phyloP scores from a whole-genome alignment of 2,329 filamentous ascomycete genomes.

The Helotiales sp. region DNA sequence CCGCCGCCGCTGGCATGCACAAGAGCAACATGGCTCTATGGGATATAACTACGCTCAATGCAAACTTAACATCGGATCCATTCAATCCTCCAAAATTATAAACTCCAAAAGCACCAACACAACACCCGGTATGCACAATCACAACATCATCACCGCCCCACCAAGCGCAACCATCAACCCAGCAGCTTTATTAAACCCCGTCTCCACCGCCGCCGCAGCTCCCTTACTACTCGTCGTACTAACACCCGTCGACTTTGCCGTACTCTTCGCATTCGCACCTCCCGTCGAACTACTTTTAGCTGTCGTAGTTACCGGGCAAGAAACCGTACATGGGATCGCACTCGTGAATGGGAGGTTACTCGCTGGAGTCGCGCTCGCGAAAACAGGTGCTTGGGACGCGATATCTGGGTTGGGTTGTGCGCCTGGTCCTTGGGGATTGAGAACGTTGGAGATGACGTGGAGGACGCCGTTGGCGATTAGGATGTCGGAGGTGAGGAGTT shows the following conservation, averaged over 20 bases:
- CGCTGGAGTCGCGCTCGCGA: constrained; percentile 27
- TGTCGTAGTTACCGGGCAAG: constrained; percentile 38
- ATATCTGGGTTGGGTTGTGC: constrained; percentile 40
- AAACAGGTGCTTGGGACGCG: constrained; percentile 39
- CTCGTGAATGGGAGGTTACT: constrained; percentile 40
- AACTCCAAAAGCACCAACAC: background rate
- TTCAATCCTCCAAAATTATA: background rate
- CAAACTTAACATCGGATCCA: background rate
- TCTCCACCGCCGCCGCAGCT: constrained; percentile 17
- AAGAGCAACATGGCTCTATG: background rate
- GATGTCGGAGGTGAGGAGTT: constrained; percentile 39
- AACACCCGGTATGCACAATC: too few species aligned
- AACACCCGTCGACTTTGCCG: constrained; percentile 21
- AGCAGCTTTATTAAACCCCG: constrained; percentile 14
- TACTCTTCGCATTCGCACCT: background rate
- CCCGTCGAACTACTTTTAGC: background rate
- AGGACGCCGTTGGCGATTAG: constrained; percentile 38
- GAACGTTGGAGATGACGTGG: constrained; percentile 42
- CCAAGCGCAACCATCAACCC: constrained; percentile 24
- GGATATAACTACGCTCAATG: background rate
- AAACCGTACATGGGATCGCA: constrained; percentile 43
- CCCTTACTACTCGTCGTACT: constrained; percentile 11
- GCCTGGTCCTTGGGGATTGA: constrained; percentile 43
- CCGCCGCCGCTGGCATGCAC: background rate
- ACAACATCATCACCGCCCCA: constrained; percentile 24